Base-by-base conservation (phyloP, 306 rosid species). In the Inga laurina region DNA sequence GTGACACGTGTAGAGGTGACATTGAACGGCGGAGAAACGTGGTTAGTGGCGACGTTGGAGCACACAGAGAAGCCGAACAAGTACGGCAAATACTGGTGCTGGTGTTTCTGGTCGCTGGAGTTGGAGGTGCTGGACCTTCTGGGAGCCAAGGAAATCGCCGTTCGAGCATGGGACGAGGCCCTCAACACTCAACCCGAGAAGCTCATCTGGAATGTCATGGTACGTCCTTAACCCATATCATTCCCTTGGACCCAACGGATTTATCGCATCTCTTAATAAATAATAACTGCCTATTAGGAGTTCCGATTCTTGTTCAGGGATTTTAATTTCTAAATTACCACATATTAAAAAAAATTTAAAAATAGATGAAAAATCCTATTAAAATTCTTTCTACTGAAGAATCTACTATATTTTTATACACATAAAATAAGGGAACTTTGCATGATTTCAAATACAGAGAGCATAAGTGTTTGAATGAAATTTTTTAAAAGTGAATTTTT, bases 41-140 rank as follows among this genome's bases (percentile, higher is more conserved):
- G 98, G 98, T 85, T 64, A 0, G 85, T 93, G 88, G 81, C 94
- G 86, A 43, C 24, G 6, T 44, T 92, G 85, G 97, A 93, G 30
- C 91, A 89, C 79, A 85, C 73, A 0, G 98, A 93, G 86, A 95
- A 90, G 75, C 89, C 94, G 0, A 95, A 66, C 89, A 95, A 88
- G 70, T 91, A 86, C 34, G 98, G 98, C 0, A 95, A 93, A 65
- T 87, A 87, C 82, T 95, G 97, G 97, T 95, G 98, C 81, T 93
- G 98, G 98, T 93, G 98, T 76, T 93, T 95, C 80, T 95, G 98
- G 98, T 90, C 90, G 0, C 74, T 95, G 78, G 98, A 93, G 62
- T 90, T 93, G 5, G 95, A 93, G 77, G 91, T 95, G 34, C 79
- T 91, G 37, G 88, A 90, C 81, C 73, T 95, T 1, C 74, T 95